Percentiles rank a stretch among this genome's conserved stretches.
Evolutionary conservation across 2,329 filamentous ascomycete species (phyloP).

Genomic region (Hymenoscyphus fructigenus): DNA sequence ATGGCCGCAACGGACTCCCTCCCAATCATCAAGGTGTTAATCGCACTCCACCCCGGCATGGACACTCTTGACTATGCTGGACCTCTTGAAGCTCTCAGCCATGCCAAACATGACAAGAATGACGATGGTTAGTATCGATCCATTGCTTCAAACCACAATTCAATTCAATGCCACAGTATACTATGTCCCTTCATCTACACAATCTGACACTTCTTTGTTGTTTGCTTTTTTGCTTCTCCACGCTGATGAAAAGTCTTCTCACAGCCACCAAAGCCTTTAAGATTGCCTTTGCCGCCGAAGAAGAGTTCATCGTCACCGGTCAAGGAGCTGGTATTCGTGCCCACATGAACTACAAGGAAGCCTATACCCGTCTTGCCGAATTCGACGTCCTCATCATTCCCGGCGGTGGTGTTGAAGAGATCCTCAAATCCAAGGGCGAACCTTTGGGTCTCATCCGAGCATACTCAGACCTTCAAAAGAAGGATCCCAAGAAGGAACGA

Average conservation of each 20-base stretch:
- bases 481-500: slow-evolving; percentile 75
- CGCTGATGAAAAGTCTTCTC: slow-evolving; percentile 6
- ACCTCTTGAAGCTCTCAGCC: slow-evolving; percentile 56
- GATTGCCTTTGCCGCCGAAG: slow-evolving; percentile 40
- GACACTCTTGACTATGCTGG: slow-evolving; percentile 57
- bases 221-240: slow-evolving; percentile 7
- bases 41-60: slow-evolving; percentile 54
- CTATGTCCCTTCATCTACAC: slow-evolving; percentile 9
- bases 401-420: slow-evolving; percentile 60
- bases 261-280: slow-evolving; percentile 34
- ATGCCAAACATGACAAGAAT: slow-evolving; percentile 52
- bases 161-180: neutral
- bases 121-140: slow-evolving; percentile 46
- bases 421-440: slow-evolving; percentile 67
- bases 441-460: slow-evolving; percentile 71
- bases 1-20: slow-evolving; percentile 34
- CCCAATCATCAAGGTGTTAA: slow-evolving; percentile 56
- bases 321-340: slow-evolving; percentile 71
- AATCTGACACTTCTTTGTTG: slow-evolving; percentile 11
- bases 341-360: slow-evolving; percentile 77
- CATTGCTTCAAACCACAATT: slow-evolving; percentile 3
- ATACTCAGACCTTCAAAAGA: slow-evolving; percentile 77
- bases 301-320: slow-evolving; percentile 52
- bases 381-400: slow-evolving; percentile 79
- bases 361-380: slow-evolving; percentile 56